These are phyloP conservation scores for Kodamaea sp. DNA, from an alignment of 1,139 yeast genomes.

Conservation along the genomic window DNA sequence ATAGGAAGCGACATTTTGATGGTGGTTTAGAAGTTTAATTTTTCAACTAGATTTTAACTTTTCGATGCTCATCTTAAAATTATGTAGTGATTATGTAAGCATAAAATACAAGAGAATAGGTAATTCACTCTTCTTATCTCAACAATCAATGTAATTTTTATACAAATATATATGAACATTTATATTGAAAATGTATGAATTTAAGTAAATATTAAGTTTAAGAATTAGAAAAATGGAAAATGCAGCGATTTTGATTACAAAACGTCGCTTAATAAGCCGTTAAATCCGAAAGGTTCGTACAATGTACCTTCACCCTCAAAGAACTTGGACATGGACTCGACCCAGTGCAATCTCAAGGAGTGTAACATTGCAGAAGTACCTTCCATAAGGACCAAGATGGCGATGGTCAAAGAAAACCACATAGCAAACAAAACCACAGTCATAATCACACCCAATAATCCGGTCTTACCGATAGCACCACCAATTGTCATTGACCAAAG, in stretches of 20 bases:
- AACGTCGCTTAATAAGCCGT: constrained; percentile 30
- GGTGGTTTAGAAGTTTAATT: not conserved
- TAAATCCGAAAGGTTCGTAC: constrained; percentile 66
- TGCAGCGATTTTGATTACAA: constrained; percentile 19
- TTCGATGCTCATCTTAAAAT: too few relatives aligned
- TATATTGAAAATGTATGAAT: too few relatives aligned
- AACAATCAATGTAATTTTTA: too few relatives aligned
- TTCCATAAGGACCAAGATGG: constrained; percentile 76
- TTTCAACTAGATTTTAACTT: not conserved
- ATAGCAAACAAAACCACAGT: constrained; percentile 64
- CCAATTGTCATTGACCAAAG: constrained; percentile 78
- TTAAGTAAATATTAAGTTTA: too few relatives aligned
- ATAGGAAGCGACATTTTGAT: constrained; percentile 35
- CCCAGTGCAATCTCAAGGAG: constrained; percentile 83
- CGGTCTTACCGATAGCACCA: constrained; percentile 50
- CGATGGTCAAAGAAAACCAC: constrained; percentile 76
- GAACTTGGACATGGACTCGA: constrained; percentile 80
- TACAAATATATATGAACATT: too few relatives aligned
- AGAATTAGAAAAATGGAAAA: not conserved
- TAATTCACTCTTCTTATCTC: too few relatives aligned
- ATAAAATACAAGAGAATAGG: too few relatives aligned
- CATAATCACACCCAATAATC: constrained; percentile 46
- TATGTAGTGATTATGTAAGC: too few relatives aligned
- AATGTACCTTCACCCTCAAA: constrained; percentile 79
- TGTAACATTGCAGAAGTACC: constrained; percentile 88